These are phyloP conservation scores for Linum usitatissimum DNA, from an alignment of 345 rosid genomes.

Conservation along the genomic window DNA sequence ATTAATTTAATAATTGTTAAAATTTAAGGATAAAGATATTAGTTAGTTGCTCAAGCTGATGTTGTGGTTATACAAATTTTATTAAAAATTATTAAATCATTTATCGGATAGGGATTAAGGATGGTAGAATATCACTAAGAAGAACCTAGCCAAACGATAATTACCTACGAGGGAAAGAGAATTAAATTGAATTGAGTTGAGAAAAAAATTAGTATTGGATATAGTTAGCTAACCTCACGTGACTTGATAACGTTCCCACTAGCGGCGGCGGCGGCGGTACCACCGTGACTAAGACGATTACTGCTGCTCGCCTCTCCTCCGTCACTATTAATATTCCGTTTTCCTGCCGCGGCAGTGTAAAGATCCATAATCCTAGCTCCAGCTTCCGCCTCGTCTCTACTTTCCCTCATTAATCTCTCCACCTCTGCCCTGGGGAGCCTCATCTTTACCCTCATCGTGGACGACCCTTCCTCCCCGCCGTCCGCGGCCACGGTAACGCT, in stretches of 20 bases:
- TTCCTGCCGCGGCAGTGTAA: slow-evolving; percentile 16
- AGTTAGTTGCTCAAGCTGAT: no score
- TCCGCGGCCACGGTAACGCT: neutral
- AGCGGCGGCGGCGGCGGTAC: neutral
- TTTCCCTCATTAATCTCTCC: slow-evolving; percentile 56
- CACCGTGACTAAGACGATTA: no score
- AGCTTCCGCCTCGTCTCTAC: slow-evolving; percentile 43
- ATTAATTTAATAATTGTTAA: no score
- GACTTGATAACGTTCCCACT: neutral
- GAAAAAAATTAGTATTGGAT: no score
- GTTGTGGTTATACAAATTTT: no score
- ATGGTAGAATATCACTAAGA: no score
- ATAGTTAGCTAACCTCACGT: neutral
- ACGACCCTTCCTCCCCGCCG: slow-evolving; percentile 9
- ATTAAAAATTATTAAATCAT: no score
- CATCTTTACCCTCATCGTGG: neutral
- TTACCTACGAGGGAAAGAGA: no score
- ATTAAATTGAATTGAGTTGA: no score
- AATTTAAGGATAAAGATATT: no score
- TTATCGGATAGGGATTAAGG: no score
- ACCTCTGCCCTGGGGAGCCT: slow-evolving; percentile 20
- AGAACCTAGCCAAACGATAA: no score
- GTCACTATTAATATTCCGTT: neutral
- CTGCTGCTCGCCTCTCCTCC: neutral
- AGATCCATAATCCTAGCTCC: slow-evolving; percentile 61